A percentile compares a stretch with the other conserved stretches of the same genome.
These are phyloP conservation scores for Mucor saturninus DNA, from an alignment of 371 early-diverging fungal species.

Conservation along the genomic window DNA sequence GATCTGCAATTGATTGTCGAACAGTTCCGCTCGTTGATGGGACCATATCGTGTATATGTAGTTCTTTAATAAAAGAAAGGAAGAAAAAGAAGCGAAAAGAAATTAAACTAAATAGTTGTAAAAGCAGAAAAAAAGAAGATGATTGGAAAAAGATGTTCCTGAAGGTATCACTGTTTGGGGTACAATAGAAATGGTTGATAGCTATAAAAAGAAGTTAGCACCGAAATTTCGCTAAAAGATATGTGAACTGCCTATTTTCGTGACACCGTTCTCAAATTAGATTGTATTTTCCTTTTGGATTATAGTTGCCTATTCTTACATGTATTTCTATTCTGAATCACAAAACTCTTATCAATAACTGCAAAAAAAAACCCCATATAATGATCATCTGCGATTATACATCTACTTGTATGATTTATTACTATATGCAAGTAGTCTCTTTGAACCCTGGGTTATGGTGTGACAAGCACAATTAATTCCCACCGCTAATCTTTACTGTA, in stretches of 20 bases:
- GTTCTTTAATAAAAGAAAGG: not conserved
- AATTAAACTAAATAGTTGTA: not conserved
- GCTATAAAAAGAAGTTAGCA: conserved; percentile 5
- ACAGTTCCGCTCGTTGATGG: not conserved
- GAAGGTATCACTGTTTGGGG: not conserved
- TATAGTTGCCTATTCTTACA: too few species aligned
- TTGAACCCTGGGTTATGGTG: too few species aligned
- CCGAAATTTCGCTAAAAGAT: not conserved
- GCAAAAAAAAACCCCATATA: too few species aligned
- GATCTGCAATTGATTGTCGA: conserved; percentile 27
- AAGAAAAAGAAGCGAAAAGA: not conserved
- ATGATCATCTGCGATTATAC: too few species aligned
- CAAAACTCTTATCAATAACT: too few species aligned
- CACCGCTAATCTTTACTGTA: too few species aligned
- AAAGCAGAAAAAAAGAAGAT: not conserved
- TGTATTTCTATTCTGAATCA: too few species aligned
- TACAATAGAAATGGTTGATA: conserved; percentile 3
- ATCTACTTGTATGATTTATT: too few species aligned
- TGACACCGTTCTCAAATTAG: not conserved
- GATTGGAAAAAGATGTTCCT: not conserved
- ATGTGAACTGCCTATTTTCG: not conserved
- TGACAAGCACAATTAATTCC: too few species aligned
- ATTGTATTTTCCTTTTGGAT: not conserved
- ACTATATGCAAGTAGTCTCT: too few species aligned
- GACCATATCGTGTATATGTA: not conserved